A percentile compares a stretch with the other conserved stretches of the same genome.
Conservation (phyloP, 331 rosid species). For the Telfairia occidentalis region DNA sequence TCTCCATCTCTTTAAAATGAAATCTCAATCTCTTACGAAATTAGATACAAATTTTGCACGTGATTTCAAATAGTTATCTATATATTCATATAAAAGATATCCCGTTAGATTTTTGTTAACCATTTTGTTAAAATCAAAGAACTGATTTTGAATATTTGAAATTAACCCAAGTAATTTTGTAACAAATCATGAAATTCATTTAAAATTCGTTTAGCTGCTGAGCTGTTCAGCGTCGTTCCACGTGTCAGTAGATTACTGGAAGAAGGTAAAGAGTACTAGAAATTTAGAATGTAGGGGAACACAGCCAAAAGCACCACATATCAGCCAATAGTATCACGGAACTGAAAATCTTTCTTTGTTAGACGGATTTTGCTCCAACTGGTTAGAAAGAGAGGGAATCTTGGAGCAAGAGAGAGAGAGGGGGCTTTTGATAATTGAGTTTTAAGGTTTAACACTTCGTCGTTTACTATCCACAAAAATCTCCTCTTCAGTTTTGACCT, state of each 20-base stretch:
- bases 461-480: conserved; percentile 39
- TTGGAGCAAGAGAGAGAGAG: conserved; percentile 11
- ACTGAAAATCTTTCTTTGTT: conserved; percentile 22
- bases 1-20: too few relatives aligned
- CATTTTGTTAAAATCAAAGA: too few relatives aligned
- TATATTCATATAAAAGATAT: too few relatives aligned
- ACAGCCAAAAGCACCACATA: not conserved
- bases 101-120: too few relatives aligned
- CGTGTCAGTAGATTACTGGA: not conserved
- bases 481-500: conserved; percentile 24
- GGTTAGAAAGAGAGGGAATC: conserved; percentile 9
- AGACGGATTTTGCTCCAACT: conserved; percentile 35
- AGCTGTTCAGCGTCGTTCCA: not conserved
- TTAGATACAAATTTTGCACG: too few relatives aligned
- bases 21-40: too few relatives aligned
- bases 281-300: not conserved
- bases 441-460: conserved; percentile 8
- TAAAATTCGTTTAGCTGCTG: too few relatives aligned
- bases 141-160: too few relatives aligned
- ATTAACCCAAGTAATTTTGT: too few relatives aligned
- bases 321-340: not conserved
- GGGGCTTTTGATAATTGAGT: conserved; percentile 6
- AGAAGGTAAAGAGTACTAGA: not conserved
- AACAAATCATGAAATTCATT: too few relatives aligned
- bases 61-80: too few relatives aligned